These are phyloP conservation scores for Venustampulla echinocandica DNA, from an alignment of 495 filamentous ascomycete species.

Conservation along the genomic window DNA sequence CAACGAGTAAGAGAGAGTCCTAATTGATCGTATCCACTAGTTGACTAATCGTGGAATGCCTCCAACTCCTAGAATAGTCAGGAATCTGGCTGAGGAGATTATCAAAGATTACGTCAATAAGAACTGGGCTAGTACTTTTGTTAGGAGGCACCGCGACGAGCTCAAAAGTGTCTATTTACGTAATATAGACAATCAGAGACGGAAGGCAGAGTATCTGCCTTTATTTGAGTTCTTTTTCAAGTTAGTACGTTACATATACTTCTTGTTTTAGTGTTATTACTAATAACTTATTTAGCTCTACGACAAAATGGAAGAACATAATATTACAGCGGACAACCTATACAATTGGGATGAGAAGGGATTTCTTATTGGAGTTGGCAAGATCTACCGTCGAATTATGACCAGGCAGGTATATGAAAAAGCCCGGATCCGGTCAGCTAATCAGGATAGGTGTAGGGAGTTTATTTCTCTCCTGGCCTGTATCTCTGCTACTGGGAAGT, in stretches of 20 bases:
- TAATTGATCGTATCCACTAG: conserved; percentile 7
- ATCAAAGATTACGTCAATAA: background rate
- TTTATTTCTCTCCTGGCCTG: conserved; percentile 5
- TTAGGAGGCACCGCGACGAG: background rate
- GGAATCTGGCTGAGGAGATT: conserved; percentile 11
- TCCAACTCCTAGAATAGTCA: conserved; percentile 9
- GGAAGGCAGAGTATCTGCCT: background rate
- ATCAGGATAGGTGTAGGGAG: conserved; percentile 4
- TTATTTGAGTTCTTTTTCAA: conserved; percentile 2
- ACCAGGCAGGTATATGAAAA: background rate
- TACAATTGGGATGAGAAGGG: conserved; percentile 9
- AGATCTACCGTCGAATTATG: conserved; percentile 24
- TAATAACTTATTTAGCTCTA: background rate
- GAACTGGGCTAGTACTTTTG: conserved; percentile 10
- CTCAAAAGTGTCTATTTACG: conserved; percentile 11
- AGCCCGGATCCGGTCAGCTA: conserved; percentile 1
- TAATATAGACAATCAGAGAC: conserved; percentile 9
- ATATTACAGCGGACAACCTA: conserved; percentile 6
- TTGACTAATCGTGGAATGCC: conserved; percentile 7
- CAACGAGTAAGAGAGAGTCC: conserved; percentile 1
- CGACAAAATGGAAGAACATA: conserved; percentile 5
- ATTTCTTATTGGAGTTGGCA: conserved; percentile 11
- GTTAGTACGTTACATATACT: background rate
- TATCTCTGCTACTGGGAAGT: conserved; percentile 4
- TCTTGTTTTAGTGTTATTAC: background rate